Evolutionary conservation across 1,284 basidiomycete genomes (phyloP), one percentile per base, ranked within the genome.

Genomic region (Rhizoctonia solani): DNA sequence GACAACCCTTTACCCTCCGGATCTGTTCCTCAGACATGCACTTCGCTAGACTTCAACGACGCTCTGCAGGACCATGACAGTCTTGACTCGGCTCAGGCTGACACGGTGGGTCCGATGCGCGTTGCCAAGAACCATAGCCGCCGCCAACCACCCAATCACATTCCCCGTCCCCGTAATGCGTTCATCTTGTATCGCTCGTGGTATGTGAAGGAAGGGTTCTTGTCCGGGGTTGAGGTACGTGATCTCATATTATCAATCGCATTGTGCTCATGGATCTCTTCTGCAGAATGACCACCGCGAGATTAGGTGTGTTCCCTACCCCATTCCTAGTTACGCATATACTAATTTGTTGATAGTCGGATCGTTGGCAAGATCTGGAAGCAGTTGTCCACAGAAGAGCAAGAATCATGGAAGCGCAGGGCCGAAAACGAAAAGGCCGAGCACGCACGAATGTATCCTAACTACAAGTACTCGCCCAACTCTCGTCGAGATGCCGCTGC

Each of bases 281-380:
- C 27, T 13, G 13, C 56, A 70, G 54, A 58, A 32, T n/a, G 69
- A 70, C 47, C 67, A 70, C 41, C 69, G 69, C 23, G 68, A 70
- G 54, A 70, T 70, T 37, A 70, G 69, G 69, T 68, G 30, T 30
- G 67, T 37, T n/a, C 16, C n/a, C 30, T 39, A 32, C 21, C 44
- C 5, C 29, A 2, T 46, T n/a, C 23, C 9, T 16, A 4, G 30
- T 23, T 21, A 27, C 32, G 39, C 37, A 16, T 54, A 47, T 63
- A 25, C 46, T 47, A 32, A 41, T 55, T 13, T 23, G 25, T 9
- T 58, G 23, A 3, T 49, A 63, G 46, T 42, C 61, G 68, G 41
- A 70, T 70, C 47, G 67, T 68, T 21, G 69, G 69, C 54, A 55
- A 58, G 21, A 39, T 70, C 14, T 70, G 69, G 69, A 39, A 53